These are phyloP conservation scores for Fusarium domesticum DNA, from an alignment of 2,329 filamentous ascomycete species.

Conservation along the genomic window DNA sequence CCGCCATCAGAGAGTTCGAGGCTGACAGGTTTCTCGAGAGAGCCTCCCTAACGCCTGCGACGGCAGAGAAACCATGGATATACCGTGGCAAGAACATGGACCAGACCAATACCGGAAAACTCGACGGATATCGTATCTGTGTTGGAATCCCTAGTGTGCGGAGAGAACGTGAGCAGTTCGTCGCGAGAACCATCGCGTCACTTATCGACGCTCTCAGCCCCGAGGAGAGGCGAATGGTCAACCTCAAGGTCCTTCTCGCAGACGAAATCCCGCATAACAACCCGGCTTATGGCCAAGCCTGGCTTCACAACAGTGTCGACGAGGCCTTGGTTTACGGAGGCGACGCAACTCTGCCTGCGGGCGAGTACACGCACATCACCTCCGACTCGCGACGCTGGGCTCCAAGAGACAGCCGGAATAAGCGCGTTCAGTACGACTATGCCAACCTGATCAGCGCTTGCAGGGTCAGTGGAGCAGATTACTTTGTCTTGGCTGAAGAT, in stretches of 20 bases:
- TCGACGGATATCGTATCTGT: constrained; percentile 18
- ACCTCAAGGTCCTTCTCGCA: constrained; percentile 31
- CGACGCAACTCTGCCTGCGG: background rate
- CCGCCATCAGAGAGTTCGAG: constrained; percentile 20
- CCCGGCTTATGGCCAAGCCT: constrained; percentile 28
- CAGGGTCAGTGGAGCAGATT: constrained; percentile 19
- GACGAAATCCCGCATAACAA: constrained; percentile 27
- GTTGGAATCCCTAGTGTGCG: constrained; percentile 31
- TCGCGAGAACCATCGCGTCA: constrained; percentile 27
- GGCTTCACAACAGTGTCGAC: constrained; percentile 31
- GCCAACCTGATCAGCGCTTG: constrained; percentile 28
- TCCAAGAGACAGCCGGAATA: constrained; percentile 16
- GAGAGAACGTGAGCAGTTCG: constrained; percentile 26
- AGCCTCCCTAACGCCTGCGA: background rate
- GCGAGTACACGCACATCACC: constrained; percentile 11
- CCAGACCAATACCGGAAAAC: background rate
- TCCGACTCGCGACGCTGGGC: constrained; percentile 9
- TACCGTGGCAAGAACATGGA: constrained; percentile 1
- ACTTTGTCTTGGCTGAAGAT: constrained; percentile 34
- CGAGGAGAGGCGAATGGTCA: constrained; percentile 26
- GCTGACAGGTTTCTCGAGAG: constrained; percentile 21
- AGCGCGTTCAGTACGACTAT: constrained; percentile 30
- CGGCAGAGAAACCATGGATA: constrained; percentile 5
- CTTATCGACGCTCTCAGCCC: constrained; percentile 29
- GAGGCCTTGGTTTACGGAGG: constrained; percentile 30